These are phyloP conservation scores for Passalora sequoiae DNA, from an alignment of 2,329 filamentous ascomycete genomes.

Conservation along the genomic window DNA sequence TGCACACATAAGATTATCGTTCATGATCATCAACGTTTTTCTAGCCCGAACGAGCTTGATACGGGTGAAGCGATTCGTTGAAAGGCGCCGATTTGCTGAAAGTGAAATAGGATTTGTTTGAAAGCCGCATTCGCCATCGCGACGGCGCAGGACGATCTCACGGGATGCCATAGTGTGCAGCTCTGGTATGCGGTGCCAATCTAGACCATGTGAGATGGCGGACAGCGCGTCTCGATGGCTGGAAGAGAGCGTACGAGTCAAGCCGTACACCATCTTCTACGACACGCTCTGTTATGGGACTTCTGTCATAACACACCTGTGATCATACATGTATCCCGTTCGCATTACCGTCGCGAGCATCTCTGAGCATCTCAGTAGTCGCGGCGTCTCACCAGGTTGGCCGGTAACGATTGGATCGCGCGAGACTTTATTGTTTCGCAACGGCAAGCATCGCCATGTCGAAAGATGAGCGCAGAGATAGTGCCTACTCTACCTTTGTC, in stretches of 20 bases:
- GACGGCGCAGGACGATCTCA: neutral
- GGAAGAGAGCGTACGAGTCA: no score
- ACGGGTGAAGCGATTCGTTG: no score
- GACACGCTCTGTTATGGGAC: no score
- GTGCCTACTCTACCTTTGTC: conserved; percentile 11
- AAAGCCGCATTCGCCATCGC: neutral
- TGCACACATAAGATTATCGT: no score
- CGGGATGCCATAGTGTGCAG: no score
- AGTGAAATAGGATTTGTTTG: neutral
- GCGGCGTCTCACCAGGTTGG: neutral
- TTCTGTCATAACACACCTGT: no score
- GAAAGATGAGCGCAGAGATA: neutral
- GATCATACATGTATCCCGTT: neutral
- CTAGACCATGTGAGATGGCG: no score
- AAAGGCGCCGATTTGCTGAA: neutral
- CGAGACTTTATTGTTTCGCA: neutral
- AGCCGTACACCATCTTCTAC: no score
- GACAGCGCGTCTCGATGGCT: no score
- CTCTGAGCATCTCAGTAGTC: neutral
- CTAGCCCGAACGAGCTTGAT: no score
- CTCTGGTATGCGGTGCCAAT: no score
- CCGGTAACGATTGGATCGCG: neutral
- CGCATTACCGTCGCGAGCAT: neutral
- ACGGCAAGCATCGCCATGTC: neutral
- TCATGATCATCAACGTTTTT: no score